phyloP scores from a whole-genome alignment of 768 basidiomycete genomes.

The Leccinum ochraceum region DNA sequence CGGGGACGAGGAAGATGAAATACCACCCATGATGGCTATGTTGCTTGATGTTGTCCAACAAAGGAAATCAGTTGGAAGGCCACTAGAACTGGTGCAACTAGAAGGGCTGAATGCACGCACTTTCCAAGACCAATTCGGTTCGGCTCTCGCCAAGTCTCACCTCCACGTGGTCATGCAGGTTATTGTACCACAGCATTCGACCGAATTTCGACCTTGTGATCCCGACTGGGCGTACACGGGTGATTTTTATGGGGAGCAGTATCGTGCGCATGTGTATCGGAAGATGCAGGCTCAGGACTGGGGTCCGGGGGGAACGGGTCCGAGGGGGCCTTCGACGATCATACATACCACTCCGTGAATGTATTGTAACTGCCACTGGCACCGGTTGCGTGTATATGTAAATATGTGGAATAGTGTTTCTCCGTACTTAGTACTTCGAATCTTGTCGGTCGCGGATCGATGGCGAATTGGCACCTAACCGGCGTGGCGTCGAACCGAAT shows the following conservation, averaged over 20 bases:
- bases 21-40: conserved; percentile 31
- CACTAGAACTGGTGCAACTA: conserved; percentile 27
- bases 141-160: conserved; percentile 28
- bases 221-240: conserved; percentile 31
- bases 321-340: conserved; percentile 30
- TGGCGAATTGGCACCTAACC: neutral
- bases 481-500: conserved; percentile 1
- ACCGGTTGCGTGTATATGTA: conserved; percentile 2
- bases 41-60: conserved; percentile 35
- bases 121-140: conserved; percentile 30
- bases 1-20: conserved; percentile 35
- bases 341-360: conserved; percentile 26
- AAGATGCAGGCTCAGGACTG: conserved; percentile 32
- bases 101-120: conserved; percentile 24
- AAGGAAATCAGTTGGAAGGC: conserved; percentile 31
- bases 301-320: conserved; percentile 21
- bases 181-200: conserved; percentile 13
- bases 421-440: neutral
- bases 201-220: conserved; percentile 22
- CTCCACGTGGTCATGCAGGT: conserved; percentile 28
- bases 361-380: conserved; percentile 7
- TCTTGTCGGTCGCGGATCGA: conserved; percentile 5
- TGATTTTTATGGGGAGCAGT: conserved; percentile 33
- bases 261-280: conserved; percentile 32
- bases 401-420: neutral